These are phyloP conservation scores for Pseudogymnoascus sp. DNA, from an alignment of 2,329 filamentous ascomycete species.

Conservation along the genomic window DNA sequence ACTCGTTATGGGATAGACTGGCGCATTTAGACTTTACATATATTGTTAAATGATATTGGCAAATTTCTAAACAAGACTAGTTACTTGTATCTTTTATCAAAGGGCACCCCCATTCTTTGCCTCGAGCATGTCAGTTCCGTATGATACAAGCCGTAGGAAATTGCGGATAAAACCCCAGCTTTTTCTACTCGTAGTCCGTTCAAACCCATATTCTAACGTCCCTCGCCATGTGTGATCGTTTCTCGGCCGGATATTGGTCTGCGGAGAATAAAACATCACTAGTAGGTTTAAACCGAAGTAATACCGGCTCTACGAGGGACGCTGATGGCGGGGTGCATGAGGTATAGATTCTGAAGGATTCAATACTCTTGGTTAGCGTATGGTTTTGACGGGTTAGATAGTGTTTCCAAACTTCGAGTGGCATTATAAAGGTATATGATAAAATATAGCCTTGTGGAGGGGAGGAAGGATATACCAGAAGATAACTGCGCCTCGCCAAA, in stretches of 20 bases:
- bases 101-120: neutral
- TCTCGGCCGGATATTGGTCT: neutral
- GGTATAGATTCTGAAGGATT: neutral
- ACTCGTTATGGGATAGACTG: neutral
- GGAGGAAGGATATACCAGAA: neutral
- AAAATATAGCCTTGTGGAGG: neutral
- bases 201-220: neutral
- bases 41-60: neutral
- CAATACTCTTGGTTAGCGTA: neutral
- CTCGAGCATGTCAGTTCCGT: neutral
- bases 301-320: neutral
- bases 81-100: neutral
- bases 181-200: neutral
- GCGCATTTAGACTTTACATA: constrained; percentile 2
- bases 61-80: neutral
- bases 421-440: no score
- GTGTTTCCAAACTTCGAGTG: neutral
- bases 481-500: neutral
- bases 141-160: neutral
- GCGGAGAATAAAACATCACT: neutral
- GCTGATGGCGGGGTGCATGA: neutral
- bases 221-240: neutral
- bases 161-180: neutral
- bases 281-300: neutral
- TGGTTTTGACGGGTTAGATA: neutral